Conservation (phyloP, 306 rosid genomes). For the Medicago ruthenica region DNA sequence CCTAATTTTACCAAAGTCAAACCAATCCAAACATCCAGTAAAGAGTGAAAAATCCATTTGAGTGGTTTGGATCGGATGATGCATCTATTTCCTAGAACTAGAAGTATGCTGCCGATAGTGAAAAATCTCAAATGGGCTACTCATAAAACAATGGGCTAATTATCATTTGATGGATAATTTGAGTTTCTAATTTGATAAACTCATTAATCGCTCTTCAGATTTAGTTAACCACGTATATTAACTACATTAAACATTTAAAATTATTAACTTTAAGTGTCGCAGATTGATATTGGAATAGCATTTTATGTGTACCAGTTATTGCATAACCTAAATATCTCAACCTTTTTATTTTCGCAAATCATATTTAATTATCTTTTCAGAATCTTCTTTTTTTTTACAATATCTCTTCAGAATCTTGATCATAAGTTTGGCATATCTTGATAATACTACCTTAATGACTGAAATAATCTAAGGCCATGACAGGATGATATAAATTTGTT, state of each 20-base stretch:
- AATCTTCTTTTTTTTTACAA: background rate
- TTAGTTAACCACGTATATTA: too few species aligned
- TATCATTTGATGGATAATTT: too few species aligned
- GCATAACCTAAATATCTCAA: background rate
- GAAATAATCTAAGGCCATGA: constrained; percentile 22
- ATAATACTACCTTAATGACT: background rate
- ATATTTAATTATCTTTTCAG: background rate
- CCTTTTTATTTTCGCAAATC: background rate
- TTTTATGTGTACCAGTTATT: background rate
- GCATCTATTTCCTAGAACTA: background rate
- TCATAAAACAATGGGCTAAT: too few species aligned
- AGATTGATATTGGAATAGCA: background rate
- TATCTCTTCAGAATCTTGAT: background rate
- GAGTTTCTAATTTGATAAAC: too few species aligned
- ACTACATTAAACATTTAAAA: background rate
- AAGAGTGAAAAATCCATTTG: background rate
- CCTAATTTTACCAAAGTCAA: too few species aligned
- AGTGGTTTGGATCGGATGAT: background rate
- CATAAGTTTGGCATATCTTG: constrained; percentile 3
- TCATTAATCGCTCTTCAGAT: background rate
- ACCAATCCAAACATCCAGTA: background rate
- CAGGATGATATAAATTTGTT: constrained; percentile 38
- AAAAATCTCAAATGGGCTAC: background rate
- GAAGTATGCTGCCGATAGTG: background rate
- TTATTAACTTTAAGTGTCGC: background rate